Percentiles rank a stretch among this genome's conserved stretches.
Evolutionary conservation across 441 rosid species (phyloP).

Genomic region (Melastoma candidum): DNA sequence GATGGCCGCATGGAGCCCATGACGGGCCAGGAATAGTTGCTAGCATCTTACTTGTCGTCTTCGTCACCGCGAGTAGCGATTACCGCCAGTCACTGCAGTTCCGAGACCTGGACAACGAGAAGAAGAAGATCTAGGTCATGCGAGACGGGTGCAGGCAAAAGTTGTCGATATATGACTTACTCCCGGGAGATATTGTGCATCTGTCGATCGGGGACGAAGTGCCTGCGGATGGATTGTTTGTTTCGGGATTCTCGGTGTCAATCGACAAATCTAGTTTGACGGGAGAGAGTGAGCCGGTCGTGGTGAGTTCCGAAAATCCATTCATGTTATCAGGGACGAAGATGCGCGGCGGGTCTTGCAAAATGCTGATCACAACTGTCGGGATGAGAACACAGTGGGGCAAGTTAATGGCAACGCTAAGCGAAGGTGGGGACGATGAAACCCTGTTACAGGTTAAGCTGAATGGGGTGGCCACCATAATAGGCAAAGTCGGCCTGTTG

Average conservation of each 20-base stretch:
- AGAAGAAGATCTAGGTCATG: conserved; percentile 58
- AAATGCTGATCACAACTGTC: conserved; percentile 55
- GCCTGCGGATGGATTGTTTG: conserved; percentile 62
- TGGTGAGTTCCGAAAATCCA: conserved; percentile 44
- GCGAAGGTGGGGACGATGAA: conserved; percentile 70
- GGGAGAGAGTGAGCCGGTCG: conserved; percentile 58
- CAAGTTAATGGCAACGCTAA: conserved; percentile 55
- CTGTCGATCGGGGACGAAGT: conserved; percentile 62
- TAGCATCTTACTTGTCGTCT: conserved; percentile 52
- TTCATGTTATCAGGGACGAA: conserved; percentile 63
- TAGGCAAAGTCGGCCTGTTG: conserved; percentile 56
- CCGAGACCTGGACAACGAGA: conserved; percentile 53
- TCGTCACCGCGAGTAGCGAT: conserved; percentile 60
- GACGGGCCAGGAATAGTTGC: conserved; percentile 69
- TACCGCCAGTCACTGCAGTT: conserved; percentile 67
- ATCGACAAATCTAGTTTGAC: conserved; percentile 65
- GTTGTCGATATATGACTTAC: conserved; percentile 53
- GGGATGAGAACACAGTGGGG: conserved; percentile 87
- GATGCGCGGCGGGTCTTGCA: conserved; percentile 61
- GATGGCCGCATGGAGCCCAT: conserved; percentile 70
- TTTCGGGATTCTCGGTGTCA: conserved; percentile 52
- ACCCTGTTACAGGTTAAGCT: conserved; percentile 66
- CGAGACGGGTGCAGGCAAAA: conserved; percentile 54
- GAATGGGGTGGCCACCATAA: conserved; percentile 68
- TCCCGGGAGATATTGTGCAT: conserved; percentile 64